These are phyloP conservation scores for Fusarium sp. DNA, from an alignment of 2,329 filamentous ascomycete genomes.

Conservation along the genomic window DNA sequence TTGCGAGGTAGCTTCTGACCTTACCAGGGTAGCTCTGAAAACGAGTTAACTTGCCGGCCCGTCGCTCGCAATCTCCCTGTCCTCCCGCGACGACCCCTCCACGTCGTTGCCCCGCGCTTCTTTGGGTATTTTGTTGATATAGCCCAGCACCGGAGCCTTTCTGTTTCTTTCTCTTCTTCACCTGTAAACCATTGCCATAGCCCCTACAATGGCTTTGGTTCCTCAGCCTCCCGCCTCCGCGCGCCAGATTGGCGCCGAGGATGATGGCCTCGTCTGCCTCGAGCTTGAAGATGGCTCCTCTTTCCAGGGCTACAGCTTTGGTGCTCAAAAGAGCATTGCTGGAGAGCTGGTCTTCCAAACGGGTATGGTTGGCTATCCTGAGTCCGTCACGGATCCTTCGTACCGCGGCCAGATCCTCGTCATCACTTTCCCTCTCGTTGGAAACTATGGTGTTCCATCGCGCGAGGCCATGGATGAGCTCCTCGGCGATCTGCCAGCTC, in stretches of 20 bases:
- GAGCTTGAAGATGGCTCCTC: conserved; percentile 92
- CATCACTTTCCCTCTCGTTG: conserved; percentile 93
- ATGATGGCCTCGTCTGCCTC: conserved; percentile 78
- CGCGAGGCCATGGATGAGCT: conserved; percentile 86
- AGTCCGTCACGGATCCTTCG: conserved; percentile 88
- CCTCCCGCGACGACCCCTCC: conserved; percentile 33
- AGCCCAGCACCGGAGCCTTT: conserved; percentile 22
- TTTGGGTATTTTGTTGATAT: conserved; percentile 26
- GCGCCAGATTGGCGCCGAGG: conserved; percentile 60
- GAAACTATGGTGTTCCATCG: conserved; percentile 97
- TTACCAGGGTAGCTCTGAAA: conserved; percentile 50
- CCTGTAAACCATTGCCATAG: conserved; percentile 10
- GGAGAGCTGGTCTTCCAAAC: conserved; percentile 99
- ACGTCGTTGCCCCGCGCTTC: conserved; percentile 44
- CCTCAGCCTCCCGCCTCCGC: conserved; percentile 67
- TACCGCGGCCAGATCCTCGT: conserved; percentile 95
- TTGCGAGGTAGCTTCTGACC: conserved; percentile 52
- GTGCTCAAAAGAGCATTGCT: conserved; percentile 90
- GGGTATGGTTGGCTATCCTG: conserved; percentile 98
- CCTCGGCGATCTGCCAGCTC: conserved; percentile 83
- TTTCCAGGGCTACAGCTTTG: conserved; percentile 96
- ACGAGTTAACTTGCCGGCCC: conserved; percentile 50
- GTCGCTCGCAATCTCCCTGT: conserved; percentile 46
- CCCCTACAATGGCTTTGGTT: conserved; percentile 45
- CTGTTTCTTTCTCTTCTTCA: conserved; percentile 16